Evolutionary conservation across 106 monocot genomes (phyloP).

Genomic region (Ottelia alismoides): DNA sequence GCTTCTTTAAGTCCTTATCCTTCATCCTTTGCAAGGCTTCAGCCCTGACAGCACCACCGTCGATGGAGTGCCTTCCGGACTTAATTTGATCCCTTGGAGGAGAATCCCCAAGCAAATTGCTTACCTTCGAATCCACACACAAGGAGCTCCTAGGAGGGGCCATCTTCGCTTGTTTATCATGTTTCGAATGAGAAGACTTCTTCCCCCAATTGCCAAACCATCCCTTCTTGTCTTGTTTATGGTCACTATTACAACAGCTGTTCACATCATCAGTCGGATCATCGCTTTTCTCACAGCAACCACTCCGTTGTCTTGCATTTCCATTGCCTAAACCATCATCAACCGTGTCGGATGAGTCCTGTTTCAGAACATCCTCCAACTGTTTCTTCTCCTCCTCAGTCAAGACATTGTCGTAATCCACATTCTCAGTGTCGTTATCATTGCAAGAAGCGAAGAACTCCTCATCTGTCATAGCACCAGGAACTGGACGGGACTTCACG

Average conservation of each 20-base stretch:
- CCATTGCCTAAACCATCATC: too few species aligned
- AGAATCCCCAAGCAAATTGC: conserved; percentile 59
- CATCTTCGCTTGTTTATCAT: conserved; percentile 32
- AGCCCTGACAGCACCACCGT: conserved; percentile 15
- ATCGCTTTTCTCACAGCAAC: conserved; percentile 42
- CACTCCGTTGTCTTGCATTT: conserved; percentile 29
- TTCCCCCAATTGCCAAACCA: conserved; percentile 89
- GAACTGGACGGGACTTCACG: conserved; percentile 73
- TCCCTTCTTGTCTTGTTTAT: conserved; percentile 47
- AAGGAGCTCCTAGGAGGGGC: conserved; percentile 60
- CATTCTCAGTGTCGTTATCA: conserved; percentile 44
- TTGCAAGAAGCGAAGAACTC: conserved; percentile 52
- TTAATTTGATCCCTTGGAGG: conserved; percentile 25
- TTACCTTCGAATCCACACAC: conserved; percentile 61
- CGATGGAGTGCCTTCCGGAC: conserved; percentile 56
- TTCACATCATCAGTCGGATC: conserved; percentile 36
- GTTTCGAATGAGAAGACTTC: conserved; percentile 13
- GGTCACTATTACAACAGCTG: conserved; percentile 21
- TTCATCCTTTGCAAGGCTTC: conserved; percentile 27
- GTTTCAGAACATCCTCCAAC: not conserved
- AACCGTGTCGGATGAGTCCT: not conserved
- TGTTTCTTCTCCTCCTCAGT: conserved; percentile 5
- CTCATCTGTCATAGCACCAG: conserved; percentile 64
- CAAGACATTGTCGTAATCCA: conserved; percentile 26
- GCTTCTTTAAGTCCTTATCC: conserved; percentile 24